Base-by-base conservation (phyloP, 2,329 filamentous ascomycete genomes). In the Sclerotinia nivalis region DNA sequence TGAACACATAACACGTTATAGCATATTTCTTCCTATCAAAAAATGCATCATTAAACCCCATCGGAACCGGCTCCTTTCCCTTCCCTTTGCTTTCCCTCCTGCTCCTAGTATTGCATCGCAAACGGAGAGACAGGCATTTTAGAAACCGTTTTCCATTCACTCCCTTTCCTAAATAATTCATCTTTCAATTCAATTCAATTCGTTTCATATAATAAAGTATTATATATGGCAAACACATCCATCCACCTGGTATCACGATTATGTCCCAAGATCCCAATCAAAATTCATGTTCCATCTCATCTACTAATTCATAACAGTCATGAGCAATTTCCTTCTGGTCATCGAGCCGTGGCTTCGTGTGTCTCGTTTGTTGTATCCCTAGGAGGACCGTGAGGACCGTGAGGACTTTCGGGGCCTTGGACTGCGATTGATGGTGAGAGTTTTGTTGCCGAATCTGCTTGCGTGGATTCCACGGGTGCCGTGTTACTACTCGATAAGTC, bases 401-500 rank as follows among this genome's bases (percentile, higher is more conserved):
- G 8, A 25, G n/a, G 61, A 20, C 9, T 65, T 31, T 28, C 47
- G 5, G 31, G 5, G 2, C 9, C 2, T 65, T 52, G 61, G 8
- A 40, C 61, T 25, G 47, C n/a, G 47, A 43, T 40, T 22, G 61
- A 52, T 8, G 47, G 15, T 6, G 47, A 40, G 31, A 22, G 31
- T 18, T 65, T 65, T 13, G 18, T 9, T 52, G 40, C 47, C 49
- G 31, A 52, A 40, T 52, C 47, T 52, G n/a, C 4, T 2, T 25
- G 60, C 18, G 22, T 12, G 22, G 47, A 40, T 52, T 52, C 34
- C 3, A 52, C 25, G 7, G 61, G 15, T 40, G 34, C 47, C 34
- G 47, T n/a, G 40, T 65, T 28, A 52, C 34, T 52, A 64, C 22
- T 69, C n/a, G 66, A 55, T 15, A 25, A 12, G 7, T 74, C 74